These are phyloP conservation scores for Petasospora rhodanensis DNA, from an alignment of 1,139 yeast genomes.

Conservation along the genomic window DNA sequence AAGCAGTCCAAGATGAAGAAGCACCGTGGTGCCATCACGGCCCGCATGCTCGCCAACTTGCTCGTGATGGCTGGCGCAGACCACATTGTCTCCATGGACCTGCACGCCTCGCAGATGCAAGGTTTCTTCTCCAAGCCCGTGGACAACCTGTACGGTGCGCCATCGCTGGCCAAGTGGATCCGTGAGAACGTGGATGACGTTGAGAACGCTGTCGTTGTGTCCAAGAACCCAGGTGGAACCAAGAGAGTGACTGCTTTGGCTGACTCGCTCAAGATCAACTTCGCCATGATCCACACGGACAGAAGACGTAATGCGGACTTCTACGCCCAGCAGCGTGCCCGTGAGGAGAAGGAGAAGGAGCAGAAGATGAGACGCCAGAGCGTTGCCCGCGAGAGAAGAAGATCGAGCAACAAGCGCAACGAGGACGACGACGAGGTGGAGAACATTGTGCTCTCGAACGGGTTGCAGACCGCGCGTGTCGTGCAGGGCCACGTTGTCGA, in stretches of 20 bases:
- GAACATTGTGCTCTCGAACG: constrained; percentile 65
- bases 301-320: constrained; percentile 84
- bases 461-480: constrained; percentile 92
- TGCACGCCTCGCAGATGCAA: constrained; percentile 99
- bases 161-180: constrained; percentile 95
- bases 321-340: constrained; percentile 38
- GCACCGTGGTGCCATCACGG: constrained; percentile 97
- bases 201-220: constrained; percentile 80
- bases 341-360: constrained; percentile 28
- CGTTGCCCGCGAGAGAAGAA: constrained; percentile 32
- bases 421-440: constrained; percentile 45
- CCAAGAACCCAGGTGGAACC: constrained; percentile 98
- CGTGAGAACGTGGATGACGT: constrained; percentile 83
- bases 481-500: constrained; percentile 97
- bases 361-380: constrained; percentile 33
- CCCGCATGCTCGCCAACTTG: constrained; percentile 96
- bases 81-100: constrained; percentile 96
- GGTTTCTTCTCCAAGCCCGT: constrained; percentile 97
- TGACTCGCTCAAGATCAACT: constrained; percentile 88
- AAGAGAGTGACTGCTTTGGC: constrained; percentile 97
- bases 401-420: constrained; percentile 28
- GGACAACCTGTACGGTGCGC: constrained; percentile 93
- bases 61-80: constrained; percentile 98
- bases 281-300: constrained; percentile 99
- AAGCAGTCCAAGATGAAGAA: constrained; percentile 98